Evolutionary conservation across 2,329 filamentous ascomycete genomes (phyloP).

Genomic region (Alternaria hordeiaustralica): DNA sequence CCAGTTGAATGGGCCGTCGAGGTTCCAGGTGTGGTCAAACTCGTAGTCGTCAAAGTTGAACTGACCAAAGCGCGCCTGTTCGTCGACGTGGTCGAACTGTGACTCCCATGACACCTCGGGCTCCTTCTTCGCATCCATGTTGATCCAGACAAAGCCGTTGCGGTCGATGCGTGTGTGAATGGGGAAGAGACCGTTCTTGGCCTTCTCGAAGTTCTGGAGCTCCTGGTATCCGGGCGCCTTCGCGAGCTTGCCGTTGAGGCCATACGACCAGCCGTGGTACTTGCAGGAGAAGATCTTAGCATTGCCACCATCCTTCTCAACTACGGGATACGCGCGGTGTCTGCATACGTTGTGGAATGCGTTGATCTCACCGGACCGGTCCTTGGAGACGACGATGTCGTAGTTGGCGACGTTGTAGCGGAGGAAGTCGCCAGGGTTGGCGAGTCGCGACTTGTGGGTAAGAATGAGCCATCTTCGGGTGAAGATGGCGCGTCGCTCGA

Average conservation of each 20-base stretch:
- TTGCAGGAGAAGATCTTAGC: slow-evolving; percentile 52
- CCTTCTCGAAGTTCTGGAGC: slow-evolving; percentile 49
- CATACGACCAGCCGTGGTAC: slow-evolving; percentile 58
- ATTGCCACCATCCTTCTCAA: slow-evolving; percentile 47
- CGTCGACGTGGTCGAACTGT: slow-evolving; percentile 39
- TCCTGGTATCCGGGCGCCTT: slow-evolving; percentile 54
- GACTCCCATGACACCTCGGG: slow-evolving; percentile 41
- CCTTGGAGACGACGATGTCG: slow-evolving; percentile 49
- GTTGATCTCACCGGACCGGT: slow-evolving; percentile 48
- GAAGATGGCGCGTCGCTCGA: slow-evolving; percentile 59
- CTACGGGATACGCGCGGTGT: slow-evolving; percentile 54
- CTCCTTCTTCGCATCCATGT: slow-evolving; percentile 43
- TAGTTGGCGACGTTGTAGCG: slow-evolving; percentile 56
- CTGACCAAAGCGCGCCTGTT: slow-evolving; percentile 43
- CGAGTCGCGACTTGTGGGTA: slow-evolving; percentile 60
- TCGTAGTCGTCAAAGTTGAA: slow-evolving; percentile 52
- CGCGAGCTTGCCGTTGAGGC: slow-evolving; percentile 51
- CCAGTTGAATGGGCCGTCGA: slow-evolving; percentile 44
- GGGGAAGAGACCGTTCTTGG: slow-evolving; percentile 44
- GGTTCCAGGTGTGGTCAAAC: slow-evolving; percentile 51
- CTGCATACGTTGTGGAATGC: slow-evolving; percentile 56
- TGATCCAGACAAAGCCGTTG: slow-evolving; percentile 47
- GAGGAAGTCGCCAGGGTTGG: slow-evolving; percentile 63
- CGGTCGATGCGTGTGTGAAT: slow-evolving; percentile 43
- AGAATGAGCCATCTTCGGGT: slow-evolving; percentile 64